A percentile compares a stretch with the other conserved stretches of the same genome.
Conservation (phyloP, 345 rosid species). For the Salix koriyanagi region DNA sequence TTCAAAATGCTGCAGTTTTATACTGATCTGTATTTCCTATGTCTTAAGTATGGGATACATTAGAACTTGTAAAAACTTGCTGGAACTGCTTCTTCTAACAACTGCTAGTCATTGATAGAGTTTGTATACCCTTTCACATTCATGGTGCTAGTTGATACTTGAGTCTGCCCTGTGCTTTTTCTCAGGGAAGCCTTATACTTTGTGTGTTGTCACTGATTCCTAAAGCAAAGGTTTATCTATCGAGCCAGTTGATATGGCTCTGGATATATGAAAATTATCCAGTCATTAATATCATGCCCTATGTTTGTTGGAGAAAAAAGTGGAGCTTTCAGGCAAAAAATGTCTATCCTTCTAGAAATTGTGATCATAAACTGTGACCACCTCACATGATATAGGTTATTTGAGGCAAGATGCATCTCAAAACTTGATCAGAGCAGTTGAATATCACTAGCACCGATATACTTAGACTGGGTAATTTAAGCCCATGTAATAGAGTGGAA, state of each 20-base stretch:
- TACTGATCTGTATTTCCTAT: conserved; percentile 1
- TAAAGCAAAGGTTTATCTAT: background rate
- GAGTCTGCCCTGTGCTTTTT: too few species aligned
- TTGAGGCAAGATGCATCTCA: too few species aligned
- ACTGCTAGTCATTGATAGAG: background rate
- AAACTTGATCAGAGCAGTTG: background rate
- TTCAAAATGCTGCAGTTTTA: conserved; percentile 2
- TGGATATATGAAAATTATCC: background rate
- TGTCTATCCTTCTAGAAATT: too few species aligned
- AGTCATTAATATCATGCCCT: background rate
- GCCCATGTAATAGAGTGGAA: background rate
- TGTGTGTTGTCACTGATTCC: background rate
- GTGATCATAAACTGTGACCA: background rate
- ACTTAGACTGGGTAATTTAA: background rate
- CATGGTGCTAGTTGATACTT: too few species aligned
- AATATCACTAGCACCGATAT: background rate
- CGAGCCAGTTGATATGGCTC: background rate
- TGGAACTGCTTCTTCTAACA: background rate
- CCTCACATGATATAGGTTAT: background rate
- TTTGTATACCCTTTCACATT: too few species aligned
- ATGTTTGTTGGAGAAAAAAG: too few species aligned
- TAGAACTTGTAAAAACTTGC: too few species aligned
- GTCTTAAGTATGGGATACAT: too few species aligned
- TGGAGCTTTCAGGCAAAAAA: too few species aligned
- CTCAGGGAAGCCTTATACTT: too few species aligned